Conservation (phyloP, 2,329 filamentous ascomycete species). For the Colletotrichum euphorbiae region DNA sequence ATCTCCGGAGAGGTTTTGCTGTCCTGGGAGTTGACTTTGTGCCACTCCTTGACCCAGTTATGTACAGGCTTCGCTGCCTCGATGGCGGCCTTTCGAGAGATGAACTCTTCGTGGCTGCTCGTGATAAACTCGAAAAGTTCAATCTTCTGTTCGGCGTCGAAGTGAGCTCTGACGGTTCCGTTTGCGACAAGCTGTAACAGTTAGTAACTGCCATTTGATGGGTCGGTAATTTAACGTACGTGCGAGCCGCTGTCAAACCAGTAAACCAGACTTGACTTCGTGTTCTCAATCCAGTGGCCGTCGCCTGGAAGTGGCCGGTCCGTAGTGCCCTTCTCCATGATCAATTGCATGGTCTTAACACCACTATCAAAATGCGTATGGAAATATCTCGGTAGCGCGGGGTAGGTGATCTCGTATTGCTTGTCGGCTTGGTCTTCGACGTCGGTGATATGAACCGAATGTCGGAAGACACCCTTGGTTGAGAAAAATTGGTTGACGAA, state of each 20-base stretch:
- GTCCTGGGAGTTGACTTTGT: constrained; percentile 67
- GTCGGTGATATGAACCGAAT: constrained; percentile 71
- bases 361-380: constrained; percentile 89
- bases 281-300: constrained; percentile 80
- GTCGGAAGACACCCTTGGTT: constrained; percentile 78
- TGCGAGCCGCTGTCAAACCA: constrained; percentile 89
- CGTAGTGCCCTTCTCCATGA: constrained; percentile 75
- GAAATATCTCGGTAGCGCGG: constrained; percentile 89
- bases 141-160: constrained; percentile 82
- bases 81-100: constrained; percentile 76
- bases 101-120: constrained; percentile 81
- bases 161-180: constrained; percentile 83
- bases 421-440: constrained; percentile 73
- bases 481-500: constrained; percentile 90
- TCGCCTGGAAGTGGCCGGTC: constrained; percentile 70
- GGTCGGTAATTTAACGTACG: constrained; percentile 61
- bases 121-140: constrained; percentile 87
- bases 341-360: constrained; percentile 85
- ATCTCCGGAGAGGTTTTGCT: constrained; percentile 72
- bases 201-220: constrained; percentile 7
- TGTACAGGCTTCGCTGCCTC: constrained; percentile 71
- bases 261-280: constrained; percentile 84
- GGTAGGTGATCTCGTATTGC: constrained; percentile 86
- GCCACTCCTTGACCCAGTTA: constrained; percentile 75
- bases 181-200: constrained; percentile 75